Conservation (phyloP, 306 rosid species). For the Senna siamea region DNA sequence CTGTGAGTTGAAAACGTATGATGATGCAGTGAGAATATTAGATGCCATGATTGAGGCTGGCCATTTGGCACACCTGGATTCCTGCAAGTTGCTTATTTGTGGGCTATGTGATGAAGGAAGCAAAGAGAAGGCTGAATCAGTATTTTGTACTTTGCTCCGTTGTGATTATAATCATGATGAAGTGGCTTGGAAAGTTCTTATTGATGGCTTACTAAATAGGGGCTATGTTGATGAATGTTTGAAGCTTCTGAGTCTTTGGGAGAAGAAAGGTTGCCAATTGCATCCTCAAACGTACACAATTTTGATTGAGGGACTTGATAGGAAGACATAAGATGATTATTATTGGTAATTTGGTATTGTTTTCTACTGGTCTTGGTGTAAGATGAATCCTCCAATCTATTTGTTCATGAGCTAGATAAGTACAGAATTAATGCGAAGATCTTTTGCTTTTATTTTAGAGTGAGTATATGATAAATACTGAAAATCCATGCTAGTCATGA, state of each 20-base stretch:
- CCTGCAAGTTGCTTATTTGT: conserved; percentile 62
- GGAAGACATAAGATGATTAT: conserved; percentile 35
- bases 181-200: conserved; percentile 75
- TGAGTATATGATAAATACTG: conserved; percentile 8
- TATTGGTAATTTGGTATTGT: background rate
- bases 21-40: conserved; percentile 48
- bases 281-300: conserved; percentile 65
- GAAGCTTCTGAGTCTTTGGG: conserved; percentile 54
- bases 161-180: conserved; percentile 71
- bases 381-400: conserved; percentile 10
- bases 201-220: conserved; percentile 66
- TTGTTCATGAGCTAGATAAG: conserved; percentile 13
- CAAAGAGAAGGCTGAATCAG: conserved; percentile 52
- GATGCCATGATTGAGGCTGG: conserved; percentile 59
- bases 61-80: conserved; percentile 60
- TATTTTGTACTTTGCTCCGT: conserved; percentile 51
- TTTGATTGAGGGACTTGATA: conserved; percentile 68
- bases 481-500: conserved; percentile 5
- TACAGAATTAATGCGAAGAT: conserved; percentile 26
- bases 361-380: conserved; percentile 26
- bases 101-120: conserved; percentile 61
- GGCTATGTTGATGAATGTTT: conserved; percentile 65
- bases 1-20: conserved; percentile 57
- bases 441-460: conserved; percentile 1
- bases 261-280: conserved; percentile 62